Base-by-base conservation (phyloP, 169 alveolate species). In the Plasmodium coatneyi region DNA sequence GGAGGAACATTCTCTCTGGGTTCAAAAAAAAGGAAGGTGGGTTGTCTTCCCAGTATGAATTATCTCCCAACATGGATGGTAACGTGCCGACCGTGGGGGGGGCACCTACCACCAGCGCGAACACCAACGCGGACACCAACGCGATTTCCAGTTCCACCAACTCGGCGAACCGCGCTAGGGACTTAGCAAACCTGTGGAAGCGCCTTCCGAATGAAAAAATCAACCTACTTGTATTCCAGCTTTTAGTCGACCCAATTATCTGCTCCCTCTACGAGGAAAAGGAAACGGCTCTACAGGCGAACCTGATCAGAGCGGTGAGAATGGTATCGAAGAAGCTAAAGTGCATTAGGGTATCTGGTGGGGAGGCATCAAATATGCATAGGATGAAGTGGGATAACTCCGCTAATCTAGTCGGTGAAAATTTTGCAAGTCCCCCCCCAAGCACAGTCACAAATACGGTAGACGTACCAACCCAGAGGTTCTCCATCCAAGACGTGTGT, bases 241-340 rank as follows among this genome's bases (percentile, higher is more conserved):
- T 91, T 41, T 70, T 91, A 71, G 95, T 81, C 19, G 95, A 91
- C 74, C 95, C 95, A 43, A 60, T 91, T 34, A 80, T 91, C 22
- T 12, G 32, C 56, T 22, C 95, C 5, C 82, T 91, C 34, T 91
- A 91, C 78, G 84, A 91, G 32, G 95, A 91, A 56, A 91, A 82
- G 74, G 95, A 91, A 49, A 14, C 34, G 74, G 34, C 34, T n/a
- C 16, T 91, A 22, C 95, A 91, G 43, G 34, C 9, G 7, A 70
- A 39, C 54, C 49, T 91, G 82, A 32, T 91, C 34, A 70, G 82
- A 71, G 72, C 95, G 60, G 54, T 91, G 46, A 91, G 71, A 49
- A 81, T 22, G n/a, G 82, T 91, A 71, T 72, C 92, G 12, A 80
- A 82, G 60, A 80, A 82, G 54, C 56, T 91, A 46, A 91, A 76